Evolutionary conservation across 2,329 filamentous ascomycete species (phyloP), one percentile per base, ranked within the genome.

Genomic region (Colletotrichum sp.): DNA sequence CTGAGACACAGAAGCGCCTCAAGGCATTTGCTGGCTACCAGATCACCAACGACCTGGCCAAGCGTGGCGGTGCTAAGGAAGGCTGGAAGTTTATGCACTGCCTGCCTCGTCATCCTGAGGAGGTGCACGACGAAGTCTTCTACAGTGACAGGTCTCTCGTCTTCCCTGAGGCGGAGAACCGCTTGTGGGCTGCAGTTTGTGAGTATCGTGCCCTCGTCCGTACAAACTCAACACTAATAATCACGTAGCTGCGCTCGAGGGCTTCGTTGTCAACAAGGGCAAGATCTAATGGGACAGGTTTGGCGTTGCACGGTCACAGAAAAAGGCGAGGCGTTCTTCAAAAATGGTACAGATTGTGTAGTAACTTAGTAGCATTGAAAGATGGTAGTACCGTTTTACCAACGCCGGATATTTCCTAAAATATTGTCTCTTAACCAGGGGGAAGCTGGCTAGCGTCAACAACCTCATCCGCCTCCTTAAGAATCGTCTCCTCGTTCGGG

Each of bases 51-150:
- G 95, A 97, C 59, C 88, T 99, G 79, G 96, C 96, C 3, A 91
- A 93, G 85, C 90, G 93, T 66, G 96, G 96, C 59, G 96, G 95
- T 24, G 97, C 97, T 57, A 98, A 97, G 84, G 89, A 94, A 16
- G 91, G 91, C 78, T 99, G 97, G 97, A 96, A 95, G 85, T 99
- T 99, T 84, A 98, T 99, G 97, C 97, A 99, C 88, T 99, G 97
- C 84, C 86, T 99, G 75, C 97, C 97, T 16, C 92, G 97, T 78
- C 96, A 99, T 83, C 91, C 92, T 0, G 96, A 99, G 85, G 97
- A 99, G 87, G 97, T 99, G 39, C 92, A 91, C 74, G 96, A 99
- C 81, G 96, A 97, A 82, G 96, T 99, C 3, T 99, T 99, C 83
- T 98, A 99, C 85, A 93, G 95, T 64, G 89, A 92, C 0, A 91